Evolutionary conservation across 129 eudicot genomes (phyloP), one percentile per base, ranked within the genome.

Genomic region (Ambrosia artemisiifolia): DNA sequence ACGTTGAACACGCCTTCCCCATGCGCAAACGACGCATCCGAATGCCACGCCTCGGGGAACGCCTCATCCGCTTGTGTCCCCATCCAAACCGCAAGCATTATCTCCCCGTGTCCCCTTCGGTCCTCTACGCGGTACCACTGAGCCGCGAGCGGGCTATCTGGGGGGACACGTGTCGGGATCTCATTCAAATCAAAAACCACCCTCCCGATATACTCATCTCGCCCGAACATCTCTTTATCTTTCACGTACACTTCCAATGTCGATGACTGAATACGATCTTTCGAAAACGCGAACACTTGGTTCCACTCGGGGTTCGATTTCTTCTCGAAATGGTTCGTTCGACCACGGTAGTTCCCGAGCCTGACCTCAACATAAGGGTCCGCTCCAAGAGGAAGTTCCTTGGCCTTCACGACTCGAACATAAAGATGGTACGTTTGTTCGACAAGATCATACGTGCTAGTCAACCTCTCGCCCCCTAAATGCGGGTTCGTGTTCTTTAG

Each of bases 81-180:
- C 89, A 91, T 91, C 92, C 97, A 91, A 63, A 91, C 95, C 0
- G 95, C 97, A 50, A 85, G 72, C 97, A 91, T 91, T 34, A 91
- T 75, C 69, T 91, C 97, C 2, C 67, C 73, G 0, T 78, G 72
- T 14, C 68, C 73, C 43, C 73, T 17, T 1, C 73, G 66, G 65
- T 71, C 78, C 76, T 85, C 95, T 77, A 91, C 46, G 24, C 84
- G 77, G 66, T 87, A 90, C 96, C 96, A 90, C 35, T 91, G 97
- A 13, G 97, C 89, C 9, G 97, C 97, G 53, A 91, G 56, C 7
- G 97, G 97, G 51, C 97, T 91, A 73, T 91, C 95, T 0, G 97
- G 97, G 0, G 97, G 97, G 8, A 88, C 97, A 56, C 97, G 67
- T 4, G 88, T 88, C 7, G 97, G 89, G 14, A 87, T 67, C 81